Conservation (phyloP, 257 asterid species). For the Solanum neorickii region DNA sequence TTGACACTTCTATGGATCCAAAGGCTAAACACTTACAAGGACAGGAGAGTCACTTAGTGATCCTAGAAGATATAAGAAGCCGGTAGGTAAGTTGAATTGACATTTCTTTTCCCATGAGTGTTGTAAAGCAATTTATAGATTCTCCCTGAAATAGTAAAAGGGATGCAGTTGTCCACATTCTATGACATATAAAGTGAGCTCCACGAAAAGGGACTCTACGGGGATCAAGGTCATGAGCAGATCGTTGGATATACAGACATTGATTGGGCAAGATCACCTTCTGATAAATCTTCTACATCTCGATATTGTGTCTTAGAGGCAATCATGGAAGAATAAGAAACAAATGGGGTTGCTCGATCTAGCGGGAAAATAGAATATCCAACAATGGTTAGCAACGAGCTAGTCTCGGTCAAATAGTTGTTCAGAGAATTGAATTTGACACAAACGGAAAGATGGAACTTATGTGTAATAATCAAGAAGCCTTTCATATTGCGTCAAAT, state of each 20-base stretch:
- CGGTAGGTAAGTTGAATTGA: neutral
- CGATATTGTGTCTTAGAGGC: neutral
- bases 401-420: neutral
- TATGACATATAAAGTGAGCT: neutral
- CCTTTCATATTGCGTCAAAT: neutral
- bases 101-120: neutral
- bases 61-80: neutral
- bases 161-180: neutral
- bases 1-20: neutral
- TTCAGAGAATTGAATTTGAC: neutral
- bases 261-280: neutral
- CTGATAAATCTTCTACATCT: neutral
- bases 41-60: neutral
- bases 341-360: neutral
- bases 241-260: neutral
- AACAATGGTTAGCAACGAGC: neutral
- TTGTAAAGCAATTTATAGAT: neutral
- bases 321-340: neutral
- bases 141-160: neutral
- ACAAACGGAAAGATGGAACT: neutral
- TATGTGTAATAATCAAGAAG: neutral
- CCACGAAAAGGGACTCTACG: neutral
- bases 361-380: neutral
- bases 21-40: neutral
- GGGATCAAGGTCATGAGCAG: neutral